Conservation (phyloP, 768 basidiomycete species). For the Boletus pseudopeckii region DNA sequence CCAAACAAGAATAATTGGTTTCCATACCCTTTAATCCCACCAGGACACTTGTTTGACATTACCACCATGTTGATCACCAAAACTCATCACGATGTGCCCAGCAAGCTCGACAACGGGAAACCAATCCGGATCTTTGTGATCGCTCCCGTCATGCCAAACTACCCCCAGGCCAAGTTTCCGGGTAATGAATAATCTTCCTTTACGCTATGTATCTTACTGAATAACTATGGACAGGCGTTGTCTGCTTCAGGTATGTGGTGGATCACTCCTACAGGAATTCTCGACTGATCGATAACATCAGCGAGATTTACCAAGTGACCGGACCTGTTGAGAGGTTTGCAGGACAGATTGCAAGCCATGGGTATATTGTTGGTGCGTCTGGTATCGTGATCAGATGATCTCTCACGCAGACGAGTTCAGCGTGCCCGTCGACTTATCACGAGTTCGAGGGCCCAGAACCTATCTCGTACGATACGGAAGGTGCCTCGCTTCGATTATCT, state of each 20-base stretch:
- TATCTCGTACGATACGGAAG: slow-evolving; percentile 85
- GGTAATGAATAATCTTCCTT: slow-evolving; percentile 39
- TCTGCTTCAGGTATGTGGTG: slow-evolving; percentile 66
- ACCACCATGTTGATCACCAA: slow-evolving; percentile 77
- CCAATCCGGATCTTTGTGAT: slow-evolving; percentile 83
- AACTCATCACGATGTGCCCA: slow-evolving; percentile 72
- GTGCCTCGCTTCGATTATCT: slow-evolving; percentile 32
- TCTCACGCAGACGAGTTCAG: slow-evolving; percentile 34
- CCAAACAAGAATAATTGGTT: no score
- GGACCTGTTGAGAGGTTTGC: slow-evolving; percentile 94
- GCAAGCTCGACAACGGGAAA: slow-evolving; percentile 57
- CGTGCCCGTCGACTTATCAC: slow-evolving; percentile 84
- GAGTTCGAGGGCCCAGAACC: slow-evolving; percentile 89
- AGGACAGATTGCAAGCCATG: slow-evolving; percentile 83
- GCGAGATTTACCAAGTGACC: slow-evolving; percentile 96
- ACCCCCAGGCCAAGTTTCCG: slow-evolving; percentile 90
- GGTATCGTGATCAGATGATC: background rate
- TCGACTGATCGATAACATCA: slow-evolving; percentile 27
- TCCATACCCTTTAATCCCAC: no score
- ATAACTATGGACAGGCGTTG: slow-evolving; percentile 50
- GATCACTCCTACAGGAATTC: background rate
- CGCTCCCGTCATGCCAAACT: slow-evolving; percentile 71
- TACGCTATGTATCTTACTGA: background rate
- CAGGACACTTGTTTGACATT: background rate
- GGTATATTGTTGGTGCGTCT: slow-evolving; percentile 72